These are phyloP conservation scores for Saprolegnia diclina DNA, from an alignment of 352 stramenopile species.

Conservation along the genomic window DNA sequence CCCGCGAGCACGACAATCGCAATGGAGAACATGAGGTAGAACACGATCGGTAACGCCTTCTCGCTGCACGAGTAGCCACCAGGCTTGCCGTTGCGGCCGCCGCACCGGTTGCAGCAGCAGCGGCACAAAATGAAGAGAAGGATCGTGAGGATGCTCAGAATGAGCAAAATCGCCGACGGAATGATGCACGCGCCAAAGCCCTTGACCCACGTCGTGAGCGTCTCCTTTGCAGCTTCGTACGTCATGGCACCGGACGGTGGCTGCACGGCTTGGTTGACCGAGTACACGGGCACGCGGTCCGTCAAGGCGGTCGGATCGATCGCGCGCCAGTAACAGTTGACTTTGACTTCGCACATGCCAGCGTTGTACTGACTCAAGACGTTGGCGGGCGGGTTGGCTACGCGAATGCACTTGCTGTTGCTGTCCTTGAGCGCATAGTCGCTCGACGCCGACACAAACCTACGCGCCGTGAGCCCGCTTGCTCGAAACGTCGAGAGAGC, in stretches of 20 bases:
- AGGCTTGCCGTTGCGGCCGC: slow-evolving; percentile 45
- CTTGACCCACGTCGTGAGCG: slow-evolving; percentile 47
- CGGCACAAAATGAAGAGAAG: slow-evolving; percentile 67
- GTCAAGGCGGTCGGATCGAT: slow-evolving; percentile 34
- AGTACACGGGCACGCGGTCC: slow-evolving; percentile 33
- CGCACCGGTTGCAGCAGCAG: slow-evolving; percentile 71
- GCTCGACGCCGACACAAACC: slow-evolving; percentile 35
- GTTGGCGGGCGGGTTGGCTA: slow-evolving; percentile 28
- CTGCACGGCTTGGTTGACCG: slow-evolving; percentile 32
- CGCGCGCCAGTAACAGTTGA: slow-evolving; percentile 58
- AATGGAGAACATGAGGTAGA: slow-evolving; percentile 56
- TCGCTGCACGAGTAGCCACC: slow-evolving; percentile 62
- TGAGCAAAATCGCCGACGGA: slow-evolving; percentile 46
- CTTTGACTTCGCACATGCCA: slow-evolving; percentile 45
- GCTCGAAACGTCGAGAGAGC: neutral
- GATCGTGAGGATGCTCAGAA: slow-evolving; percentile 60
- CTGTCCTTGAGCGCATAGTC: slow-evolving; percentile 42
- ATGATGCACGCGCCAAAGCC: slow-evolving; percentile 49
- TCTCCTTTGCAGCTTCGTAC: slow-evolving; percentile 29
- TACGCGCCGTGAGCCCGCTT: neutral
- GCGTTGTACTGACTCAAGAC: slow-evolving; percentile 38
- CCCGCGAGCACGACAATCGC: slow-evolving; percentile 44
- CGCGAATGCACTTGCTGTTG: slow-evolving; percentile 33
- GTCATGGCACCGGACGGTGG: slow-evolving; percentile 33
- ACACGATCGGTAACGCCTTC: slow-evolving; percentile 58